phyloP scores from a whole-genome alignment of 768 basidiomycete genomes.

The Cystofilobasidium ferigula region DNA sequence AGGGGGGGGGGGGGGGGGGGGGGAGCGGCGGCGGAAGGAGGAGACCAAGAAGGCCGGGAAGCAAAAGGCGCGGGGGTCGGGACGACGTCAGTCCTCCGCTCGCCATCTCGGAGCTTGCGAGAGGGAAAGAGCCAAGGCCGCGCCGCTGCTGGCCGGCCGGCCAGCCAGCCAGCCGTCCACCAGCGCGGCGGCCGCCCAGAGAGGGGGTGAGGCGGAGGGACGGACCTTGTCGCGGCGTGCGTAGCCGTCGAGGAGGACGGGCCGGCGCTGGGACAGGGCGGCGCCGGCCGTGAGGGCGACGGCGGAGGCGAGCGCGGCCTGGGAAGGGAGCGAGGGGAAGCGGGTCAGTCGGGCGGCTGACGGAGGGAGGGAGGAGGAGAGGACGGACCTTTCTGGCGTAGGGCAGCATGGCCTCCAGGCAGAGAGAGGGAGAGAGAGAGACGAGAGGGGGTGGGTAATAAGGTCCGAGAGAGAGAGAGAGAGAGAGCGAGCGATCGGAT shows the following conservation, averaged over 20 bases:
- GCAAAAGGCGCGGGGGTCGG: too few species aligned
- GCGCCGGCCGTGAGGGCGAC: not conserved
- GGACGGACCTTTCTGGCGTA: not conserved
- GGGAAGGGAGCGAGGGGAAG: not conserved
- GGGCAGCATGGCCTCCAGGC: not conserved
- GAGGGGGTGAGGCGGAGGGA: not conserved
- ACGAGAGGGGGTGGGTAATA: not conserved
- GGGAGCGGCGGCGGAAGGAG: not conserved
- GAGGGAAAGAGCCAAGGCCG: too few species aligned
- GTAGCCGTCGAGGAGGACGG: not conserved
- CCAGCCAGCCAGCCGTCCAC: too few species aligned
- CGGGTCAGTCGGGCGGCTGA: not conserved
- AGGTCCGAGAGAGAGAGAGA: not conserved
- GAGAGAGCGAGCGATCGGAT: not conserved
- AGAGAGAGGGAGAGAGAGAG: not conserved
- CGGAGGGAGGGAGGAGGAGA: not conserved
- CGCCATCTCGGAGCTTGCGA: too few species aligned
- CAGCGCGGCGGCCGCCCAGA: too few species aligned
- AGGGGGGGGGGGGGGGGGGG: not conserved
- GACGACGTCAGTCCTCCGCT: too few species aligned
- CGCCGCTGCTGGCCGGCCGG: too few species aligned
- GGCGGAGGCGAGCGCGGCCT: slow-evolving; percentile 4
- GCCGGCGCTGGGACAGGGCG: not conserved
- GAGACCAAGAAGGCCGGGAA: too few species aligned
- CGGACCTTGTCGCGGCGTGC: not conserved